Percentiles rank a stretch among this genome's conserved stretches.
These are phyloP conservation scores for Coniochaeta sp. DNA, from an alignment of 2,329 filamentous ascomycete species.

Conservation along the genomic window DNA sequence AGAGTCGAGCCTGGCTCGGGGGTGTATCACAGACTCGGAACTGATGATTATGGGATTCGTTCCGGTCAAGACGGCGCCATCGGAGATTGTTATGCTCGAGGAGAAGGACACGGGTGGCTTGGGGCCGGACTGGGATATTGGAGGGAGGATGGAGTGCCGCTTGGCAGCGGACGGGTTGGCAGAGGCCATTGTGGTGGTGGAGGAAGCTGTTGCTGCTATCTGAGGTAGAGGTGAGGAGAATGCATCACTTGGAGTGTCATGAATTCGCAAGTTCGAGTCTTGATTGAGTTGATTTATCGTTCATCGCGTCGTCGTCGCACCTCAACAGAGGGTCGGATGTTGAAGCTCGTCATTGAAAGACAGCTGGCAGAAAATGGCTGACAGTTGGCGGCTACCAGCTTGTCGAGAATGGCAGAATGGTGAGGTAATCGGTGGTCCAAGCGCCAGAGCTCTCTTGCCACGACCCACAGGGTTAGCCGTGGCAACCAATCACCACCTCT, in stretches of 20 bases:
- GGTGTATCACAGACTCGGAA: conserved; percentile 76
- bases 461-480: conserved; percentile 3
- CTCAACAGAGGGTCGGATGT: background rate
- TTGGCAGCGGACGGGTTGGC: conserved; percentile 31
- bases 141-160: conserved; percentile 48
- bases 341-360: conserved; percentile 1
- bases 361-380: background rate
- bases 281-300: background rate
- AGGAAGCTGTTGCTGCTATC: background rate
- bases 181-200: background rate
- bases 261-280: no score
- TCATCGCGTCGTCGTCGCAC: background rate
- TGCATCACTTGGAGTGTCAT: background rate
- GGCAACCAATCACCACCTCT: conserved; percentile 11
- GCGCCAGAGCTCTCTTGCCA: background rate
- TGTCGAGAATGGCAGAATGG: background rate
- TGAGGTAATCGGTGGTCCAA: conserved; percentile 4
- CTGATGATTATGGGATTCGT: conserved; percentile 72
- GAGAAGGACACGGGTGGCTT: conserved; percentile 57
- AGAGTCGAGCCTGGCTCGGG: conserved; percentile 72
- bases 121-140: conserved; percentile 43
- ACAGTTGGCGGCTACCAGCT: background rate
- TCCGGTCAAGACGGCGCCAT: conserved; percentile 58
- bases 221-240: background rate
- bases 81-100: conserved; percentile 52